phyloP scores from a whole-genome alignment of 495 filamentous ascomycete genomes.

The Penicillium lividum region DNA sequence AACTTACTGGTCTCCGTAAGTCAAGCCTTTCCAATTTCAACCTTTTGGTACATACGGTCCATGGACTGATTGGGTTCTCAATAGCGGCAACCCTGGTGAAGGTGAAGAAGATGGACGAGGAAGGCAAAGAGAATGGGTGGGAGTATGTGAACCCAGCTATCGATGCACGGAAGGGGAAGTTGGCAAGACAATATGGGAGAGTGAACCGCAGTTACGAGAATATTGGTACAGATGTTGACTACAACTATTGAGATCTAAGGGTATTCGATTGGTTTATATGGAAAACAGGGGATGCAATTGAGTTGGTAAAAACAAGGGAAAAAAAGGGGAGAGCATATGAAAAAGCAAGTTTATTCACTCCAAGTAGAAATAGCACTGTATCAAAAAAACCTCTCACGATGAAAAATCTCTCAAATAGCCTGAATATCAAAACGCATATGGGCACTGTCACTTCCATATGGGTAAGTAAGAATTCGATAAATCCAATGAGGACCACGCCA shows the following conservation, averaged over 20 bases:
- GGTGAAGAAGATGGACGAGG: neutral
- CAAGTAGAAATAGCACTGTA: too few species aligned
- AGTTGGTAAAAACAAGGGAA: too few species aligned
- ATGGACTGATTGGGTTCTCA: neutral
- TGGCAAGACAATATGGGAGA: conserved; percentile 3
- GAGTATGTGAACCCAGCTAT: conserved; percentile 3
- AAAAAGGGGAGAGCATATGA: too few species aligned
- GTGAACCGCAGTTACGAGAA: neutral
- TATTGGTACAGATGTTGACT: neutral
- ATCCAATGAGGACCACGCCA: neutral
- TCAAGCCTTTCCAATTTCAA: neutral
- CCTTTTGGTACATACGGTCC: neutral
- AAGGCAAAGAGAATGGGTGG: neutral
- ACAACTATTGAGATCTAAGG: neutral
- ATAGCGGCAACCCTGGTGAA: neutral
- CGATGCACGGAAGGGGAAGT: conserved; percentile 4
- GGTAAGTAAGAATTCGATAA: neutral
- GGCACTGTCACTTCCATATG: neutral
- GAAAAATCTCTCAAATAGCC: too few species aligned
- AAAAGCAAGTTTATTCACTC: too few species aligned
- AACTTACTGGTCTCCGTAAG: conserved; percentile 1
- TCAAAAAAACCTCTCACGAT: too few species aligned
- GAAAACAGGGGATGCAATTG: too few species aligned
- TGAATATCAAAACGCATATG: neutral
- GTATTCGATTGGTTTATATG: too few species aligned